Base-by-base conservation (phyloP, 768 basidiomycete species). In the Guyanaporus albipodus region DNA sequence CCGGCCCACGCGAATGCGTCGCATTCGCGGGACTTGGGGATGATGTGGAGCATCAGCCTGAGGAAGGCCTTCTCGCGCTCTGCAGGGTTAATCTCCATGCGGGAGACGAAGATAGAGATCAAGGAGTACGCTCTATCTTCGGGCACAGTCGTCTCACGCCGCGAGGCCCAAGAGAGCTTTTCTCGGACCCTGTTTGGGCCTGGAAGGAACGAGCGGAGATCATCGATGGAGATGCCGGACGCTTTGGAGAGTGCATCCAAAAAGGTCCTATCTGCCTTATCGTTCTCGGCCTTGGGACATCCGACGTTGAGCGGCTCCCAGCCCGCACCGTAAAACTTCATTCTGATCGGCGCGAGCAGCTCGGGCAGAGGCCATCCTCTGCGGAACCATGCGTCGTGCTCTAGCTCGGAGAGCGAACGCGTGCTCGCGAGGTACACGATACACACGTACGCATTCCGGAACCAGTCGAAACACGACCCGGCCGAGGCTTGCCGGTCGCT, bases 1-100 rank as follows among this genome's bases (percentile, higher is more conserved):
- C 37, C 48, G 7, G 43, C 48, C 48, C 48, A 49, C 11, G 48
- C 44, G 33, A 49, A 49, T 23, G 38, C 31, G 10, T 49, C 48
- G 31, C 36, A 38, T 27, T 49, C 38, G 17, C 21, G 31, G 6
- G 49, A 39, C 10, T 17, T 35, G 8, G 44, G 44, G 32, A 49
- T 46, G 15, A 48, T 11, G 2, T 40, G 26, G 10, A 35, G 32
- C 49, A 49, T 49, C 38, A 49, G 19, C n/a, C 48, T 45, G 24
- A 22, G 43, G n/a, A 49, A 46, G 9, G 36, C 43, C 15, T 22
- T 46, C 24, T 47, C 37, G 19, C 31, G 11, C 7, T 38, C 44
- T 3, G 14, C n/a, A n/a, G 43, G 35, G 8, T 38, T n/a, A 1
- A 46, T 17, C 35, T 48, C 36, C 44, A 46, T 38, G 2, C 15